These are phyloP conservation scores for Thraustochytrium striatum DNA, from an alignment of 352 stramenopile genomes.

Conservation along the genomic window DNA sequence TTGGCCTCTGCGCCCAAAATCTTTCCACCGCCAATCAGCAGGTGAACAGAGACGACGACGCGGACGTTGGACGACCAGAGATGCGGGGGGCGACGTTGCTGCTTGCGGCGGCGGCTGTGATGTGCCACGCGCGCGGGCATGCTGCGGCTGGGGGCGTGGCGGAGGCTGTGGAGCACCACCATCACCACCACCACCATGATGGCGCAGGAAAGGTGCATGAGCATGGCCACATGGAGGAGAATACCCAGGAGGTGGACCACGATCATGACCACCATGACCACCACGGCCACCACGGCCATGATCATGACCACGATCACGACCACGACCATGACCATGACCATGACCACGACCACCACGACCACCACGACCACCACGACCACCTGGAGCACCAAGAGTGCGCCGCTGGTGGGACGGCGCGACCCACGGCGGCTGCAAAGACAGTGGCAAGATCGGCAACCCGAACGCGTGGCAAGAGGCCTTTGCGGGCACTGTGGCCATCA, in stretches of 20 bases:
- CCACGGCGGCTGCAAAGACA: not conserved
- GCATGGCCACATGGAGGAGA: not conserved
- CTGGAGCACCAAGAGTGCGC: not conserved
- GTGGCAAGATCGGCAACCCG: not conserved
- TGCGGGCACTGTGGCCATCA: conserved; percentile 17
- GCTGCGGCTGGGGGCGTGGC: no score
- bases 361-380: not conserved
- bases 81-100: no score
- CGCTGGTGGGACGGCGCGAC: no score
- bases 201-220: not conserved
- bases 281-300: not conserved
- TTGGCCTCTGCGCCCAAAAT: no score
- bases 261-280: not conserved
- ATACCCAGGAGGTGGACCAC: not conserved
- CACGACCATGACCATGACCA: not conserved
- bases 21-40: not conserved
- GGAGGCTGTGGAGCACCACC: not conserved
- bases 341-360: not conserved
- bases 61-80: no score
- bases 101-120: no score
- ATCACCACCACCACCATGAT: not conserved
- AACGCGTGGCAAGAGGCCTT: not conserved
- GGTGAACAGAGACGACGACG: not conserved
- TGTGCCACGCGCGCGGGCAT: no score
- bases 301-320: not conserved